Base-by-base conservation (phyloP, 2,329 filamentous ascomycete species). In the Aspergillus oerlinghausenensis region DNA sequence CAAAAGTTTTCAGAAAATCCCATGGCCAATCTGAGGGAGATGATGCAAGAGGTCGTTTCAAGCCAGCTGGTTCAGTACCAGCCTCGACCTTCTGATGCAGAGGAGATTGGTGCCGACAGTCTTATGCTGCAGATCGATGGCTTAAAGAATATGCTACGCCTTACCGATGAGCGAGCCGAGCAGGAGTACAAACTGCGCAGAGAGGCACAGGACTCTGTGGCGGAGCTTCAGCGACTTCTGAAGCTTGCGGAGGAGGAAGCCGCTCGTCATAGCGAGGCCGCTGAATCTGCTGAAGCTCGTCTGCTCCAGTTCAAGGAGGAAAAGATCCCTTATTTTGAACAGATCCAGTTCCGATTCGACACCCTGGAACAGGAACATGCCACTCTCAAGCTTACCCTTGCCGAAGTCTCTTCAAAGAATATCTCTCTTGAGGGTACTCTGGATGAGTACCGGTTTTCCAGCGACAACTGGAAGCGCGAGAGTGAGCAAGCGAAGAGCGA, bases 211-310 rank as follows among this genome's bases (percentile, higher is more conserved):
- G 89, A 92, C 66, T 84, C 84, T 58, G 77, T 90, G 14, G 83
- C 86, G 4, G 88, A 92, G 67, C 80, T 86, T n/a, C 87, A 92
- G 71, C 81, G 85, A 54, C 80, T 88, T 23, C 79, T 91, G 26
- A 83, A 84, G 57, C 82, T 86, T 60, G 83, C 88, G 4, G 84
- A 88, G n/a, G 87, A 79, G 48, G 77, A 79, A 59, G 74, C 75
- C 61, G 73, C 72, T 48, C 74, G 73, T 32, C 74, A 80, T 54
- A 76, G 75, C 49, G 75, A 79, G 60, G 72, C 77, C 52, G 78
- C 78, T 4, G 76, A 90, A 67, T 88, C 92, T 67, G 87, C 89
- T 61, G 82, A 82, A 61, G 82, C 87, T 35, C 75, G 72, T 54
- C 81, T 92, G 4, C 81, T 86, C 26, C 82, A 87, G 56, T 81